These are phyloP conservation scores for Candida succiphila DNA, from an alignment of 805 yeast genomes.

Conservation along the genomic window DNA sequence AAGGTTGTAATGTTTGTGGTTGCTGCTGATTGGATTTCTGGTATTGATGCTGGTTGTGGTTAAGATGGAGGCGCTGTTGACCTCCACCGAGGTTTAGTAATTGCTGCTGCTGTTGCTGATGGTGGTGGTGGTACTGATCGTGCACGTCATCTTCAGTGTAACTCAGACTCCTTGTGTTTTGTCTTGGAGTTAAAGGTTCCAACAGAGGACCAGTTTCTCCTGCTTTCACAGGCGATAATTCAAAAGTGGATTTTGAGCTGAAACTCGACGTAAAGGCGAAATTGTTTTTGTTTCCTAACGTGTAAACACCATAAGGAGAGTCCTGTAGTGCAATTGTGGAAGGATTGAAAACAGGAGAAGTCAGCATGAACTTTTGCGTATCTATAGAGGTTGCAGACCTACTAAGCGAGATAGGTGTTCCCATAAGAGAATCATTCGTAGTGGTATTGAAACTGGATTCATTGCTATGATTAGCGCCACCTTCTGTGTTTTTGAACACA, in stretches of 20 bases:
- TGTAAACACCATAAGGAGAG: slow-evolving; percentile 14
- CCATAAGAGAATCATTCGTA: neutral
- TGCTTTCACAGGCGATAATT: slow-evolving; percentile 48
- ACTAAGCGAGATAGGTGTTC: slow-evolving; percentile 1
- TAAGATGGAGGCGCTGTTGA: no score
- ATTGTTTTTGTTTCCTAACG: slow-evolving; percentile 25
- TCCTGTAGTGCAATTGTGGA: slow-evolving; percentile 6
- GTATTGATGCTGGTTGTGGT: neutral
- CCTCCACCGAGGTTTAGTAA: no score
- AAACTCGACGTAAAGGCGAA: slow-evolving; percentile 54
- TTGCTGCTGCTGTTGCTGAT: neutral
- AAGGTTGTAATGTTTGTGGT: neutral
- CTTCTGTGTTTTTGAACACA: slow-evolving; percentile 7
- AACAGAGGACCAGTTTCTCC: slow-evolving; percentile 56
- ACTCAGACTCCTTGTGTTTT: neutral
- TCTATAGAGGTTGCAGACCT: slow-evolving; percentile 4
- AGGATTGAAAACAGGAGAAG: slow-evolving; percentile 26
- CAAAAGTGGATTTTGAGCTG: slow-evolving; percentile 56
- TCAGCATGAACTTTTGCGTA: slow-evolving; percentile 10
- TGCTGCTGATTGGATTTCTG: neutral
- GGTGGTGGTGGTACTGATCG: no score
- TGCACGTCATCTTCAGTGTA: no score
- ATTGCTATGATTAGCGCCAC: neutral
- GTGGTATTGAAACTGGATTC: neutral
- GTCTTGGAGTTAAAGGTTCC: slow-evolving; percentile 54